phyloP scores from a whole-genome alignment of 1,284 basidiomycete species.

The Trichosporon inkin region DNA sequence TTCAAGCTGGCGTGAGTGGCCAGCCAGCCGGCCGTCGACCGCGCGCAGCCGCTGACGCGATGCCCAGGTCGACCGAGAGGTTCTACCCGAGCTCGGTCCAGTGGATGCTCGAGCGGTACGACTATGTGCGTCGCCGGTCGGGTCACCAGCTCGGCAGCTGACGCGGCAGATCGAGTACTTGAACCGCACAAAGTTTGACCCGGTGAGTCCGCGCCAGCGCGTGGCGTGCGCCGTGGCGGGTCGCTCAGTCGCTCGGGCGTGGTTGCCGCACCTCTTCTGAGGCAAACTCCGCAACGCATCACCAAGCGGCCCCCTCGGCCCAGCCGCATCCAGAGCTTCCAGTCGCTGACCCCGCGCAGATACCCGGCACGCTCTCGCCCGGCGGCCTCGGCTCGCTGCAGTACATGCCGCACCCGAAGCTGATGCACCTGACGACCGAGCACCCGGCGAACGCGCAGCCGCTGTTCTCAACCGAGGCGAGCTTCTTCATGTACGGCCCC shows the following conservation, averaged over 20 bases:
- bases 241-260: no score
- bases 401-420: not conserved
- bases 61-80: conserved; percentile 30
- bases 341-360: conserved; percentile 18
- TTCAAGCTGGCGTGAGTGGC: conserved; percentile 43
- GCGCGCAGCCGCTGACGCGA: conserved; percentile 13
- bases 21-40: no score
- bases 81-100: conserved; percentile 44
- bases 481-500: conserved; percentile 41
- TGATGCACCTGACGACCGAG: not conserved
- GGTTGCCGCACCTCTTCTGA: no score
- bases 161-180: conserved; percentile 21
- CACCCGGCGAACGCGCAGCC: conserved; percentile 37
- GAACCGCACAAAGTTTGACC: conserved; percentile 19
- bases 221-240: not conserved
- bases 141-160: conserved; percentile 15
- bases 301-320: no score
- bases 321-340: no score
- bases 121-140: conserved; percentile 12
- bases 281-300: no score
- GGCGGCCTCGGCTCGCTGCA: conserved; percentile 28
- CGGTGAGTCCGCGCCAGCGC: not conserved
- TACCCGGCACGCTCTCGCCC: conserved; percentile 23
- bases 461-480: conserved; percentile 23
- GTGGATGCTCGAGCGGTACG: conserved; percentile 44